Conservation (phyloP, 2,329 filamentous ascomycete genomes). For the Stagonosporopsis chrysanthemi region DNA sequence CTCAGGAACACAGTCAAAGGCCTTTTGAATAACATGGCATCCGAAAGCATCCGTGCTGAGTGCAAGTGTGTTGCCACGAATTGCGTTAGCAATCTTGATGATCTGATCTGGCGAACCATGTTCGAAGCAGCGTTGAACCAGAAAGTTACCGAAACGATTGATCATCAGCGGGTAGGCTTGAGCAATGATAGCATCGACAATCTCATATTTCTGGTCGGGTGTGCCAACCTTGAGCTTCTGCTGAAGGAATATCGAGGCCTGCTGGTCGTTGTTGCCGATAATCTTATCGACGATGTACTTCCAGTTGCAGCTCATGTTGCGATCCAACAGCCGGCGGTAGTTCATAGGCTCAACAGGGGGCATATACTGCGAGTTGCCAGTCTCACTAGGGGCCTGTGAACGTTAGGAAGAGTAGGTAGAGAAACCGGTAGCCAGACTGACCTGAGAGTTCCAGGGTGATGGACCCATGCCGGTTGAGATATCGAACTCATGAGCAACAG, state of each 20-base stretch:
- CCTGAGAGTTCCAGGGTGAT: constrained; percentile 52
- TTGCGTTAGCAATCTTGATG: constrained; percentile 90
- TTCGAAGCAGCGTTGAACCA: constrained; percentile 98
- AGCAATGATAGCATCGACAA: constrained; percentile 93
- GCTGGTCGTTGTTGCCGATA: constrained; percentile 98
- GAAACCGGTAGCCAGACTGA: constrained; percentile 12
- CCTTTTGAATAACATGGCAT: constrained; percentile 98
- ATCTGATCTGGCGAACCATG: constrained; percentile 94
- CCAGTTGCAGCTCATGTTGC: constrained; percentile 98
- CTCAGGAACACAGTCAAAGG: constrained; percentile 96
- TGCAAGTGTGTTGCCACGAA: constrained; percentile 90
- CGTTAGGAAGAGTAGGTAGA: constrained; percentile 2
- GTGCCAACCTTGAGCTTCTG: constrained; percentile 99
- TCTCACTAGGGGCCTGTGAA: constrained; percentile 32
- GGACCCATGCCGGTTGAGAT: constrained; percentile 39
- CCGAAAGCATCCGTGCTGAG: constrained; percentile 99
- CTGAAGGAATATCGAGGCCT: constrained; percentile 97
- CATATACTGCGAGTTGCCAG: constrained; percentile 69
- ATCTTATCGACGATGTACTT: constrained; percentile 99
- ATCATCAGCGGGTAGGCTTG: constrained; percentile 97
- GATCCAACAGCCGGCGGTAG: constrained; percentile 92
- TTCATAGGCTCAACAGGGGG: constrained; percentile 91
- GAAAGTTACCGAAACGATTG: constrained; percentile 97
- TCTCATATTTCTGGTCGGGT: constrained; percentile 93
- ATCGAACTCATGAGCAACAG: constrained; percentile 57